A percentile compares a stretch with the other conserved stretches of the same genome.
These are phyloP conservation scores for Hylodesmum podocarpum DNA, from an alignment of 306 rosid species.

Conservation along the genomic window DNA sequence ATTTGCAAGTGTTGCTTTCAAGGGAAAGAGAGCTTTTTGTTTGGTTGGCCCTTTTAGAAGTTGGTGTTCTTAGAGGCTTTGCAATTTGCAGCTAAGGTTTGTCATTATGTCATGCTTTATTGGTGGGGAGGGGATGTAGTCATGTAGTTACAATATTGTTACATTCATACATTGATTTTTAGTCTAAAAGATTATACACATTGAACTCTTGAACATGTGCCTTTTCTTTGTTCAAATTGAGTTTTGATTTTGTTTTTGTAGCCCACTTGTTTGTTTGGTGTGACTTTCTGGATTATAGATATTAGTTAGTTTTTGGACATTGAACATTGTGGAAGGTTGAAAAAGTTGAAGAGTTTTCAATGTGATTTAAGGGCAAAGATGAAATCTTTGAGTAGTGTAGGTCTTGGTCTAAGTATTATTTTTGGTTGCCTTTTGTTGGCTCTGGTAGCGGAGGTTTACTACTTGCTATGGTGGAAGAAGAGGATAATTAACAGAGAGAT, in stretches of 20 bases:
- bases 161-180: background rate
- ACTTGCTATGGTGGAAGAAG: conserved; percentile 96
- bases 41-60: conserved; percentile 34
- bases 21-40: conserved; percentile 13
- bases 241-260: conserved; percentile 21
- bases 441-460: conserved; percentile 91
- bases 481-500: conserved; percentile 67
- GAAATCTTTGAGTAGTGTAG: conserved; percentile 94
- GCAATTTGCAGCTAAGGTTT: conserved; percentile 37
- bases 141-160: background rate
- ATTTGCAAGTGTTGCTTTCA: conserved; percentile 51
- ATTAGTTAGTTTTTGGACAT: background rate
- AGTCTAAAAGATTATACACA: conserved; percentile 32
- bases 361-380: conserved; percentile 61
- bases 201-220: conserved; percentile 16
- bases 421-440: conserved; percentile 91
- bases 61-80: conserved; percentile 37
- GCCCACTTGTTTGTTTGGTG: background rate
- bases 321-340: conserved; percentile 15
- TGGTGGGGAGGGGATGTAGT: conserved; percentile 22
- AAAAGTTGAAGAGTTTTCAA: conserved; percentile 30
- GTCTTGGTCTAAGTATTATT: conserved; percentile 87
- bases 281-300: conserved; percentile 1
- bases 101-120: conserved; percentile 25
- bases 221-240: conserved; percentile 27